Evolutionary conservation across 2,329 filamentous ascomycete genomes (phyloP).

Genomic region (Neopestalotiopsis sp.): DNA sequence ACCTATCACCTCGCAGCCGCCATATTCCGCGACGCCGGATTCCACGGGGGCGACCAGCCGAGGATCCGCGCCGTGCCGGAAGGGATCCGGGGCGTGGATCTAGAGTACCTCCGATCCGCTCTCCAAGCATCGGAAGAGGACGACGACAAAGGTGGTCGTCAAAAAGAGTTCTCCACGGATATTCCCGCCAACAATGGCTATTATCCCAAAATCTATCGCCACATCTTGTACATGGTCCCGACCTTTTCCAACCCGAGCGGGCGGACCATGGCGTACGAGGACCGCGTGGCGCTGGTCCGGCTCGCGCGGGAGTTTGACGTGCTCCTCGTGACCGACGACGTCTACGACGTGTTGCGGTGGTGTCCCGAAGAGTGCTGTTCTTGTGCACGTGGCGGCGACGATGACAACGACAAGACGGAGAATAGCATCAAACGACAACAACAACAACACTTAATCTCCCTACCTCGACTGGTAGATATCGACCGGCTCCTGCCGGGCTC

Average conservation of each 20-base stretch:
- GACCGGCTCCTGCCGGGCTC: slow-evolving; percentile 61
- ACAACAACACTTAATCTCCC: slow-evolving; percentile 30
- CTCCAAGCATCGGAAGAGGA: not conserved
- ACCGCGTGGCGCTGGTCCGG: slow-evolving; percentile 71
- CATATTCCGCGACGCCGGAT: slow-evolving; percentile 18
- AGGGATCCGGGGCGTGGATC: slow-evolving; percentile 5
- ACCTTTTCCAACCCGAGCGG: slow-evolving; percentile 90
- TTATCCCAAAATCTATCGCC: slow-evolving; percentile 59
- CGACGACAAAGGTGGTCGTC: too few species aligned
- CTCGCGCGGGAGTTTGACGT: slow-evolving; percentile 76
- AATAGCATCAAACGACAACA: not conserved
- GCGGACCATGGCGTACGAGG: slow-evolving; percentile 76
- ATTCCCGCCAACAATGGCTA: slow-evolving; percentile 49
- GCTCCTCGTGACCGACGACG: slow-evolving; percentile 17
- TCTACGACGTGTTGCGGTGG: slow-evolving; percentile 20
- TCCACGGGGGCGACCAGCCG: not conserved
- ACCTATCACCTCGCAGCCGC: slow-evolving; percentile 13
- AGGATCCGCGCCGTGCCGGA: slow-evolving; percentile 16
- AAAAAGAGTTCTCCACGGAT: not conserved
- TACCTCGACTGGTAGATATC: slow-evolving; percentile 64
- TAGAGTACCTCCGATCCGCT: not conserved
- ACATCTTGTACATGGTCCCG: slow-evolving; percentile 87
- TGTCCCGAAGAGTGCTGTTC: not conserved
- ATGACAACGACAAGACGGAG: not conserved
- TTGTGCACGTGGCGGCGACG: not conserved